phyloP scores from a whole-genome alignment of 2,329 filamentous ascomycete species.

The Didymella sp. region DNA sequence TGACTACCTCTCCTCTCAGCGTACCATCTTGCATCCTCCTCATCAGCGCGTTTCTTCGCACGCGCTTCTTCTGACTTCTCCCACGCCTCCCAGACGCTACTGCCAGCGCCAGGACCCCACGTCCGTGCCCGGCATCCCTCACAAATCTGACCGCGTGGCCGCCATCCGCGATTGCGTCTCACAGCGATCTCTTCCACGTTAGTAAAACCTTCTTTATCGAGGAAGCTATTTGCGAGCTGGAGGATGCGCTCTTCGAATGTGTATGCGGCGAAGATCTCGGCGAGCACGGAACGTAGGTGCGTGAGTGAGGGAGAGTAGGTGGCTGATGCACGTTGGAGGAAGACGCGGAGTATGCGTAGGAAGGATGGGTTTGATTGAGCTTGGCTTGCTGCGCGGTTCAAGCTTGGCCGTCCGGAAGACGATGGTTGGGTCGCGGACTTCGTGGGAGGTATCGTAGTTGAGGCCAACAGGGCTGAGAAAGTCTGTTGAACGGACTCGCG shows the following conservation, averaged over 20 bases:
- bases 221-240: constrained; percentile 79
- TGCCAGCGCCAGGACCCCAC: constrained; percentile 87
- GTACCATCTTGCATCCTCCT: constrained; percentile 36
- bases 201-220: constrained; percentile 88
- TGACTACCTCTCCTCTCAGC: constrained; percentile 55
- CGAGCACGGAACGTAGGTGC: constrained; percentile 82
- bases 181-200: constrained; percentile 77
- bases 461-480: constrained; percentile 83
- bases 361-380: constrained; percentile 71
- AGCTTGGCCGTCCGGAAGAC: constrained; percentile 27
- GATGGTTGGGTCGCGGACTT: constrained; percentile 26
- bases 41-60: constrained; percentile 50
- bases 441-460: constrained; percentile 58
- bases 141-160: constrained; percentile 84
- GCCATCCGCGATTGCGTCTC: constrained; percentile 85
- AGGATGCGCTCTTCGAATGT: constrained; percentile 93
- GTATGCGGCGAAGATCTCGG: constrained; percentile 93
- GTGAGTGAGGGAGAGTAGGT: constrained; percentile 80
- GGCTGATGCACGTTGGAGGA: constrained; percentile 80
- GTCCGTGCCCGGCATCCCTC: constrained; percentile 82
- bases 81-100: constrained; percentile 82
- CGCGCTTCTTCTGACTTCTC: constrained; percentile 53
- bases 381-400: constrained; percentile 33
- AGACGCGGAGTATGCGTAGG: constrained; percentile 85
- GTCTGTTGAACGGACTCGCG: constrained; percentile 85